A percentile compares a stretch with the other conserved stretches of the same genome.
phyloP scores from a whole-genome alignment of 768 basidiomycete genomes.

The Lepiota venenata region DNA sequence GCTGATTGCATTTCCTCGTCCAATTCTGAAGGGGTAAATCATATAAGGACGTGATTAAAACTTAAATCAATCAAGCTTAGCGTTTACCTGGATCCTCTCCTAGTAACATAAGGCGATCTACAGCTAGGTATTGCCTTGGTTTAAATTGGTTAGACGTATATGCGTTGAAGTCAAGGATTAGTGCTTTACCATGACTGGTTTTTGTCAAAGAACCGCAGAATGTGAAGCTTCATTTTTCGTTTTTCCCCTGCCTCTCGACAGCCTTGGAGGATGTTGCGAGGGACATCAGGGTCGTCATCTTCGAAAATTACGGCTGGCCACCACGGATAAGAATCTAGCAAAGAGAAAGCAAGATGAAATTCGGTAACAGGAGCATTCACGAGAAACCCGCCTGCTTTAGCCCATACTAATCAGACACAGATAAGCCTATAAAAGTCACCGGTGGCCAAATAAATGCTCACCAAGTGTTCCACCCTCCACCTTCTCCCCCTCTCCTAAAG shows the following conservation, averaged over 20 bases:
- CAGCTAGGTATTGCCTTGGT: conserved; percentile 59
- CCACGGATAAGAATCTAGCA: conserved; percentile 75
- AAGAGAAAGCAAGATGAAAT: conserved; percentile 4
- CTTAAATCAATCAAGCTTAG: neutral
- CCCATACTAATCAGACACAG: conserved; percentile 62
- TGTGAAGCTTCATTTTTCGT: conserved; percentile 44
- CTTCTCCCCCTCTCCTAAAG: conserved; percentile 13
- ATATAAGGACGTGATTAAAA: neutral
- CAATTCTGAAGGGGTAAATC: conserved; percentile 40
- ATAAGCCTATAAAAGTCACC: neutral
- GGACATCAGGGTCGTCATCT: conserved; percentile 56
- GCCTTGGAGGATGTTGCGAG: conserved; percentile 31
- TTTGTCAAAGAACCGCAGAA: conserved; percentile 82
- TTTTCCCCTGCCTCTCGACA: conserved; percentile 29
- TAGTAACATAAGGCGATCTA: conserved; percentile 56
- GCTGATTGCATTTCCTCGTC: conserved; percentile 60
- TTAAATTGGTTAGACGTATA: neutral
- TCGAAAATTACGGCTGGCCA: conserved; percentile 83
- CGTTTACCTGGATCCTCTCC: conserved; percentile 67
- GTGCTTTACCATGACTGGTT: conserved; percentile 53
- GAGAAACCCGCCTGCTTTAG: conserved; percentile 57
- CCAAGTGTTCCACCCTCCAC: conserved; percentile 57
- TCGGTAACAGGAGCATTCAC: neutral
- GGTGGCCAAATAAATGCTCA: conserved; percentile 22
- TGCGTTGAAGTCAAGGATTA: neutral